Percentiles rank a stretch among this genome's conserved stretches.
phyloP scores from a whole-genome alignment of 106 monocot species.

The Dioscorea dumetorum region DNA sequence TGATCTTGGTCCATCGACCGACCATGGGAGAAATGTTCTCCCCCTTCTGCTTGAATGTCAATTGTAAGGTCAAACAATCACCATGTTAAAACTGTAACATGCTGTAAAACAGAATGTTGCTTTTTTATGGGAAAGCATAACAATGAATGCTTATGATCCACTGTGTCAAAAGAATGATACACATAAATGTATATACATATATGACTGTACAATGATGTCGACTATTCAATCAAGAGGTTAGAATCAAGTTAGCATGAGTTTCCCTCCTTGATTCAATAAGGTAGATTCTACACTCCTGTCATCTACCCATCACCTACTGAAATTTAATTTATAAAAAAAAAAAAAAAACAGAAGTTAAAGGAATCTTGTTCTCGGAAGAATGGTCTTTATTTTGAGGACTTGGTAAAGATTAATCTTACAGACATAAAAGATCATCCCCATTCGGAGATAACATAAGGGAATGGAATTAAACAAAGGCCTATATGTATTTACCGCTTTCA shows the following conservation, averaged over 20 bases:
- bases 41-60: neutral
- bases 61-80: no score
- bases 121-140: neutral
- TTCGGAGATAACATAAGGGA: neutral
- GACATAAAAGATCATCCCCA: neutral
- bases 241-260: no score
- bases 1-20: neutral
- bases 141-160: neutral
- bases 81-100: neutral
- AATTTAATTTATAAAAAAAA: neutral
- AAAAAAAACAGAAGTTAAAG: neutral
- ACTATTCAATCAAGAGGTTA: no score
- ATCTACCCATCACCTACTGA: neutral
- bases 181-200: no score
- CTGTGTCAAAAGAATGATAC: no score
- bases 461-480: neutral
- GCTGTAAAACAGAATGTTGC: neutral
- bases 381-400: neutral
- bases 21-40: neutral
- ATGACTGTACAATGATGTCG: no score
- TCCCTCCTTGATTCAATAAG: no score
- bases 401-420: neutral
- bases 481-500: constrained; percentile 62
- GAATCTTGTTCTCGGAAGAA: neutral
- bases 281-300: no score